Evolutionary conservation across 1,139 yeast genomes (phyloP).

Genomic region (Yamadazyma trypodendri): DNA sequence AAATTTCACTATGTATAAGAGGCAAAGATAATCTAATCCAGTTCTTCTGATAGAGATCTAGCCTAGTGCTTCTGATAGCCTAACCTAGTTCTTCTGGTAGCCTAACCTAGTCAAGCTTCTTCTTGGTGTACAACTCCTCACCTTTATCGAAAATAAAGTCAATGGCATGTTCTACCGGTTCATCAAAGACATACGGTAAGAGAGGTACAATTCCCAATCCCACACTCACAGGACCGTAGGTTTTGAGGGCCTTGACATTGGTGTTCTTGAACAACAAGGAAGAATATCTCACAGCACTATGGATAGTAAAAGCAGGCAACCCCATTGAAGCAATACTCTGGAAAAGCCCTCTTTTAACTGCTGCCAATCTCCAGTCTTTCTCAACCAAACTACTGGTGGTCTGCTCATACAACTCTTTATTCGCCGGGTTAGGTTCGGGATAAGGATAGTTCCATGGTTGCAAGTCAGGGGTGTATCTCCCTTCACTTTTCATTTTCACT

Average conservation of each 20-base stretch:
- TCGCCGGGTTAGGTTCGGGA: conserved; percentile 39
- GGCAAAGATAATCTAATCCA: too few species aligned
- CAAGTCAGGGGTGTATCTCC: conserved; percentile 59
- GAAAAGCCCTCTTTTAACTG: conserved; percentile 70
- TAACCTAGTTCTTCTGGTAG: too few species aligned
- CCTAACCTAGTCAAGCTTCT: conserved; percentile 5
- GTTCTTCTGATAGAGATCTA: too few species aligned
- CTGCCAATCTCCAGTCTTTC: conserved; percentile 64
- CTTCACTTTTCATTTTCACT: conserved; percentile 66
- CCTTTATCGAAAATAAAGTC: conserved; percentile 66
- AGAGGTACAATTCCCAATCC: conserved; percentile 80
- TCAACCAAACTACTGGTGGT: conserved; percentile 32
- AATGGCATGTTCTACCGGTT: conserved; percentile 73
- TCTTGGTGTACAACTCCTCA: conserved; percentile 31
- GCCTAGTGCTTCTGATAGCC: too few species aligned
- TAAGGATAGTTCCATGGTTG: conserved; percentile 66
- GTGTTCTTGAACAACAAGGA: conserved; percentile 55
- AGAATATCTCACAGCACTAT: conserved; percentile 72
- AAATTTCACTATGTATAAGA: too few species aligned
- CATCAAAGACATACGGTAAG: conserved; percentile 76
- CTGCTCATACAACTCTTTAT: conserved; percentile 32
- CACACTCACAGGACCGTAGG: conserved; percentile 74
- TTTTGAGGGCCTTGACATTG: conserved; percentile 35
- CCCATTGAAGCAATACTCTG: conserved; percentile 87
- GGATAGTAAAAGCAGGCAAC: conserved; percentile 83